Evolutionary conservation across 1,139 yeast genomes (phyloP), one percentile per base, ranked within the genome.

Genomic region (Kodamaea plutei): DNA sequence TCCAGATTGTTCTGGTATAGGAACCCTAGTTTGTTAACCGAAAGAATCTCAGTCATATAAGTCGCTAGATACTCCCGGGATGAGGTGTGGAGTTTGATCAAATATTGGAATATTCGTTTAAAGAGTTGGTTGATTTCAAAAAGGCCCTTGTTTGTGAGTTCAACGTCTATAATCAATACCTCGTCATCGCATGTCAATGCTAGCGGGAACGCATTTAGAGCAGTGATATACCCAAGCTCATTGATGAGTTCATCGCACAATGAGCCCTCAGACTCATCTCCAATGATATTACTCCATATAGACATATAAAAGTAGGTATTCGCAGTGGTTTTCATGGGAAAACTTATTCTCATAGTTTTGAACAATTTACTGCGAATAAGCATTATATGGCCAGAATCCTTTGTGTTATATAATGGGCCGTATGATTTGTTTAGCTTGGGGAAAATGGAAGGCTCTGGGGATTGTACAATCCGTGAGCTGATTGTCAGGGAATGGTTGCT

Each of bases 261-360:
- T 0, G 85, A 73, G 0, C 68, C 69, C 2, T 44, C 34, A 2
- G 60, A 53, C 52, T 82, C 89, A 46, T 76, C 81, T 1, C 89
- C 89, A 26, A 80, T 52, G 1, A 79, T 30, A 31, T 70, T 71
- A 33, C 77, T 63, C 83, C 84, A 79, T 5, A 67, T 52, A 10
- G 54, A 54, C 15, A 58, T 54, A 28, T 58, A 65, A 15, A 64
- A 52, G 23, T 28, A 29, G n/a, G 43, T 29, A 5, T 40, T 33
- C 4, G 24, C 15, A 8, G 32, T 13, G n/a, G 19, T 17, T 15
- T 15, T 19, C 2, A 55, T 31, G 0, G 79, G 78, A 40, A 70
- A 68, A 3, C 64, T 20, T 5, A 73, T 33, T 36, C 77, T 52
- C 5, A 66, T 19, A 5, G 3, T 19, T 8, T 20, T 14, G 31